phyloP scores from a whole-genome alignment of 1,284 basidiomycete species.

The Melampsora abietis-canadensis region DNA sequence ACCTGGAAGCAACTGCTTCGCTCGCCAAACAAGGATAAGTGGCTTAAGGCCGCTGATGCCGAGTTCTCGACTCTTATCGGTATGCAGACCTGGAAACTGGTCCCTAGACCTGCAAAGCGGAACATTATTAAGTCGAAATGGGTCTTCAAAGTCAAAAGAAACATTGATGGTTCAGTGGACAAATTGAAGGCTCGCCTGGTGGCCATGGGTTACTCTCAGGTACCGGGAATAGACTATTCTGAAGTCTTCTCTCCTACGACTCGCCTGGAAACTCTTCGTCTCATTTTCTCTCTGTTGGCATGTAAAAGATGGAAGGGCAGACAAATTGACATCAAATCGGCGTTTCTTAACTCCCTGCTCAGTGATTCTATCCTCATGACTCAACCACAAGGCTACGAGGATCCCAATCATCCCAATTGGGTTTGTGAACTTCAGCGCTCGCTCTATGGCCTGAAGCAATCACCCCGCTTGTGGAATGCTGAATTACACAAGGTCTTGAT shows the following conservation, averaged over 20 bases:
- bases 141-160: background rate
- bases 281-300: slow-evolving; percentile 3
- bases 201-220: slow-evolving; percentile 18
- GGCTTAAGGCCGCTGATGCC: background rate
- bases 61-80: background rate
- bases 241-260: slow-evolving; percentile 12
- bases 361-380: no score
- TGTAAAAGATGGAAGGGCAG: background rate
- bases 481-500: background rate
- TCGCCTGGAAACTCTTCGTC: background rate
- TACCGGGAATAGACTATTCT: background rate
- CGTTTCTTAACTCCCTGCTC: slow-evolving; percentile 19
- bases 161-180: no score
- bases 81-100: background rate
- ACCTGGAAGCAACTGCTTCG: background rate
- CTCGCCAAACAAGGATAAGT: background rate
- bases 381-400: no score
- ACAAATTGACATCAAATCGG: slow-evolving; percentile 10
- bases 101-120: background rate
- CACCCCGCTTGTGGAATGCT: background rate
- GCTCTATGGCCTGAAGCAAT: slow-evolving; percentile 8
- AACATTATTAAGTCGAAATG: background rate
- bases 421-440: background rate
- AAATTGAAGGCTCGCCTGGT: slow-evolving; percentile 19
- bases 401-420: no score